A percentile compares a stretch with the other conserved stretches of the same genome.
Evolutionary conservation across 306 rosid species (phyloP).

Genomic region (Pterocarpus macrocarpus): DNA sequence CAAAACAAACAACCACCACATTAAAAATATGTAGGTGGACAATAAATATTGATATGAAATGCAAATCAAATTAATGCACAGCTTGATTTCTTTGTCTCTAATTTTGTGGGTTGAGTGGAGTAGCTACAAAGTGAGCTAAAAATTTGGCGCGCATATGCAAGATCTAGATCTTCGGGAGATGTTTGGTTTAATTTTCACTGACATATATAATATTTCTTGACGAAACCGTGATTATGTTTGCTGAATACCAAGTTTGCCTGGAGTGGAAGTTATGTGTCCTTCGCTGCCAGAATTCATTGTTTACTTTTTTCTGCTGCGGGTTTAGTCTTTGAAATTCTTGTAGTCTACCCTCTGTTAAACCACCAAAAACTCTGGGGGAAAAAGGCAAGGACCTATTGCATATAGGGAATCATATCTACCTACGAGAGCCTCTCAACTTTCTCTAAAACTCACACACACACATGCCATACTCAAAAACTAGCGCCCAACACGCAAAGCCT

Average conservation of each 20-base stretch:
- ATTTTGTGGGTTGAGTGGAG: no score
- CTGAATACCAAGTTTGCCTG: conserved; percentile 22
- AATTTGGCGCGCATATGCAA: no score
- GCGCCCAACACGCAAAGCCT: conserved; percentile 83
- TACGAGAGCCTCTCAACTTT: conserved; percentile 51
- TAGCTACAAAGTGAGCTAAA: no score
- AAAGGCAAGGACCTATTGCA: conserved; percentile 52
- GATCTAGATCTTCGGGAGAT: no score
- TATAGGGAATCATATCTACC: conserved; percentile 71
- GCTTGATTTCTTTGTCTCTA: no score
- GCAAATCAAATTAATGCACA: no score
- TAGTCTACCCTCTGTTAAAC: conserved; percentile 47
- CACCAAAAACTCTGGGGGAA: conserved; percentile 55
- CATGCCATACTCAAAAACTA: conserved; percentile 67
- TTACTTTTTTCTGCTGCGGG: conserved; percentile 11
- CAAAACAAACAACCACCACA: no score
- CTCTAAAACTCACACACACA: conserved; percentile 42
- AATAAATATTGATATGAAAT: no score
- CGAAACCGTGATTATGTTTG: not conserved
- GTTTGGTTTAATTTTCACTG: no score
- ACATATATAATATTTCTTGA: not conserved
- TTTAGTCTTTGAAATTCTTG: conserved; percentile 49
- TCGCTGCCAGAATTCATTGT: conserved; percentile 13
- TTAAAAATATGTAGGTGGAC: no score
- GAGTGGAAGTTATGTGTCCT: conserved; percentile 38